Conservation (phyloP, 768 basidiomycete genomes). For the Kwoniella shandongensis region DNA sequence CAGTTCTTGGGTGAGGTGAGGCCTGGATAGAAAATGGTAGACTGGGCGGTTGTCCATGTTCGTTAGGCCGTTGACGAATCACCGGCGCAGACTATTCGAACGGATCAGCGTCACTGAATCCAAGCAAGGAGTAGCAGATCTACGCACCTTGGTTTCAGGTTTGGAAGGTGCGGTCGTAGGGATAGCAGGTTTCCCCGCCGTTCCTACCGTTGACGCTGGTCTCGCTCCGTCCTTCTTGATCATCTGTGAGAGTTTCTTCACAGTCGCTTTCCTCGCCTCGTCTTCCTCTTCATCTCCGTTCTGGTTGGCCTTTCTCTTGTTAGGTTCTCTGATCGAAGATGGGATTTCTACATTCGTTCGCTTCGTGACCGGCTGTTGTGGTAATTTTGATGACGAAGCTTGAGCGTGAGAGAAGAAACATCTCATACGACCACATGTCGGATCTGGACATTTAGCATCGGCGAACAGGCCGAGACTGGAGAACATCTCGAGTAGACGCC, state of each 20-base stretch:
- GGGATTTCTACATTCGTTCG: constrained; percentile 1
- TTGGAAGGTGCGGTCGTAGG: not conserved
- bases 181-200: not conserved
- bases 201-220: not conserved
- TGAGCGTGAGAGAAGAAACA: constrained; percentile 42
- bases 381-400: constrained; percentile 15
- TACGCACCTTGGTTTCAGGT: not conserved
- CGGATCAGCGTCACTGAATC: not conserved
- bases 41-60: constrained; percentile 18
- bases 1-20: constrained; percentile 46
- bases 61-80: not conserved
- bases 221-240: not conserved
- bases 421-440: constrained; percentile 31
- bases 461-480: constrained; percentile 34
- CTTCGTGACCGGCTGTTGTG: constrained; percentile 1
- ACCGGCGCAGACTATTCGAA: not conserved
- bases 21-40: constrained; percentile 25
- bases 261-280: not conserved
- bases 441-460: constrained; percentile 32
- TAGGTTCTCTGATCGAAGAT: constrained; percentile 8
- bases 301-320: no score
- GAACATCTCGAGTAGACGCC: constrained; percentile 46
- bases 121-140: not conserved
- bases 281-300: constrained; percentile 6
- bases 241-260: no score